Conservation (phyloP, 805 yeast genomes). For the Priceomyces carsonii region DNA sequence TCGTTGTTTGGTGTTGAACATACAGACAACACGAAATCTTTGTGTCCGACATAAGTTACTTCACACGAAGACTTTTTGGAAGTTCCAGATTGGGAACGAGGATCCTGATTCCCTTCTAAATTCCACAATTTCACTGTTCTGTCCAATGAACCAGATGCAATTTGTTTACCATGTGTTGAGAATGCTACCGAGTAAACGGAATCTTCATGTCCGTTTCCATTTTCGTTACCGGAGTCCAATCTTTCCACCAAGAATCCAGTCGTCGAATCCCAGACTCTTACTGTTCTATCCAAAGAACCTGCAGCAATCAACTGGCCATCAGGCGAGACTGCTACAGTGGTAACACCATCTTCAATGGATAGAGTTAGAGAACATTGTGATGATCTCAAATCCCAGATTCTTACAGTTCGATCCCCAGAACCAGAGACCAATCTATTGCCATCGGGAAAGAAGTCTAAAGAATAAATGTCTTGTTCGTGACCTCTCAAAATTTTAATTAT, state of each 20-base stretch:
- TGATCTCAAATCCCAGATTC: slow-evolving; percentile 92
- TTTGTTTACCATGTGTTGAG: slow-evolving; percentile 86
- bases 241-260: slow-evolving; percentile 91
- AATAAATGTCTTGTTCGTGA: slow-evolving; percentile 96
- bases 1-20: slow-evolving; percentile 92
- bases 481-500: slow-evolving; percentile 86
- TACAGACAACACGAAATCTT: slow-evolving; percentile 91
- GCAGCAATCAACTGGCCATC: slow-evolving; percentile 94
- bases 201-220: slow-evolving; percentile 92
- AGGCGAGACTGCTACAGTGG: slow-evolving; percentile 96
- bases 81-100: slow-evolving; percentile 12
- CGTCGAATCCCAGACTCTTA: slow-evolving; percentile 94
- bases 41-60: slow-evolving; percentile 93
- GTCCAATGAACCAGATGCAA: slow-evolving; percentile 93
- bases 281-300: slow-evolving; percentile 93
- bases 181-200: slow-evolving; percentile 94
- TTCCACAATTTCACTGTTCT: slow-evolving; percentile 97
- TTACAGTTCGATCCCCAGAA: slow-evolving; percentile 93
- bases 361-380: slow-evolving; percentile 88
- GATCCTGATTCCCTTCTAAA: slow-evolving; percentile 56
- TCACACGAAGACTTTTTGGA: slow-evolving; percentile 63
- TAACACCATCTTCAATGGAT: slow-evolving; percentile 95
- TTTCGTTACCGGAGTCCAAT: slow-evolving; percentile 83
- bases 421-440: slow-evolving; percentile 94
- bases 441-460: slow-evolving; percentile 91